A percentile compares a stretch with the other conserved stretches of the same genome.
These are phyloP conservation scores for Parietaria judaica DNA, from an alignment of 306 rosid genomes.

Conservation along the genomic window DNA sequence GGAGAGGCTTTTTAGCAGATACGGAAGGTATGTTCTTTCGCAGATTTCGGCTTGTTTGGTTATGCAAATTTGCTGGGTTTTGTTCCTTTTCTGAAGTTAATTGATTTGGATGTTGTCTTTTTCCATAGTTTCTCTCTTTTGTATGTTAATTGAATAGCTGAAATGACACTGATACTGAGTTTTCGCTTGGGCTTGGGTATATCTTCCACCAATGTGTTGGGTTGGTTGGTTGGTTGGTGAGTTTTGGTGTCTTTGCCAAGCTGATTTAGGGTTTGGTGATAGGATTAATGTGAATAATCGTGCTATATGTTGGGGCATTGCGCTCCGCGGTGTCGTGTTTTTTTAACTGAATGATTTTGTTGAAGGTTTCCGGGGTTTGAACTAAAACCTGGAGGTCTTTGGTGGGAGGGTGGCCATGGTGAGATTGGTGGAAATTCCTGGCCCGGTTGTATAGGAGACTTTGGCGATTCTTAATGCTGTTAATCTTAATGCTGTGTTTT, in stretches of 20 bases:
- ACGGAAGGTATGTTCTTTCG: constrained; percentile 45
- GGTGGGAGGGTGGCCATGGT: constrained; percentile 39
- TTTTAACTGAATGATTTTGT: constrained; percentile 42
- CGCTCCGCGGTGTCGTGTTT: constrained; percentile 43
- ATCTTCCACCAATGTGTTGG: constrained; percentile 22
- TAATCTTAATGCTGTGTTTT: constrained; percentile 25
- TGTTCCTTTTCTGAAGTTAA: no score
- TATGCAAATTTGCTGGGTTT: neutral
- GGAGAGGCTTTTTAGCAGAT: constrained; percentile 56
- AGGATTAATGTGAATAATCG: constrained; percentile 43
- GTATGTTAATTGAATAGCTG: neutral
- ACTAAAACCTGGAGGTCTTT: constrained; percentile 3
- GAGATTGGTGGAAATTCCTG: constrained; percentile 35
- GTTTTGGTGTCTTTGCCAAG: constrained; percentile 27
- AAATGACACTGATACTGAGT: neutral
- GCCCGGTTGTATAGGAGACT: constrained; percentile 8
- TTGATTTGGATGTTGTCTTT: neutral
- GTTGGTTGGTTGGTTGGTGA: constrained; percentile 12
- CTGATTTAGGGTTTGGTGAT: constrained; percentile 23
- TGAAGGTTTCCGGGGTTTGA: constrained; percentile 4
- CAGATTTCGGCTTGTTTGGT: neutral
- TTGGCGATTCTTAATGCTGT: neutral
- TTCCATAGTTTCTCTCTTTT: neutral
- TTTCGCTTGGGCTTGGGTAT: constrained; percentile 21
- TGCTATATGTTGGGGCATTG: constrained; percentile 45